Percentiles rank a stretch among this genome's conserved stretches.
Evolutionary conservation across 768 basidiomycete genomes (phyloP).

Genomic region (Mycena amicta): DNA sequence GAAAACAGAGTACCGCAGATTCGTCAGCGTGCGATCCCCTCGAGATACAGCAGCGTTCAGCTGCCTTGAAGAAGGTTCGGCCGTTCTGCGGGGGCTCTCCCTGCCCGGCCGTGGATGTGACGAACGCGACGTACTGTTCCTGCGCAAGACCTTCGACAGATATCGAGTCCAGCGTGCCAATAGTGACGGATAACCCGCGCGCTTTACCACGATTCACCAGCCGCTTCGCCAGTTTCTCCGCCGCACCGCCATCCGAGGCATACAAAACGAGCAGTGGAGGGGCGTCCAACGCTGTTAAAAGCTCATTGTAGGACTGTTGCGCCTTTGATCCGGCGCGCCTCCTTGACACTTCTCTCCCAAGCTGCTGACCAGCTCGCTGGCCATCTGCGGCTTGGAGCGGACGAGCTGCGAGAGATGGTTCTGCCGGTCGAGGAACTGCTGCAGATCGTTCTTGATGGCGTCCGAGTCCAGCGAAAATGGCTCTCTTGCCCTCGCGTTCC

Average conservation of each 20-base stretch:
- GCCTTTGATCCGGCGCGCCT: slow-evolving; percentile 82
- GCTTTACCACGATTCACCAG: slow-evolving; percentile 81
- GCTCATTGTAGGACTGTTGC: slow-evolving; percentile 78
- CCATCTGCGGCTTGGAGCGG: slow-evolving; percentile 76
- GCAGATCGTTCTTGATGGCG: slow-evolving; percentile 89
- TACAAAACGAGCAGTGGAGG: slow-evolving; percentile 90
- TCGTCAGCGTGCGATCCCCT: slow-evolving; percentile 61
- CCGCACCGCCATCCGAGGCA: slow-evolving; percentile 91
- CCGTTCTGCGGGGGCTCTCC: slow-evolving; percentile 98
- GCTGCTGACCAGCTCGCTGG: slow-evolving; percentile 79
- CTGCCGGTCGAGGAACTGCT: slow-evolving; percentile 92
- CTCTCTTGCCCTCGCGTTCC: slow-evolving; percentile 71
- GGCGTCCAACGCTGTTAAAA: slow-evolving; percentile 83
- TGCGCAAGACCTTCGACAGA: slow-evolving; percentile 72
- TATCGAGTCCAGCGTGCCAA: slow-evolving; percentile 81
- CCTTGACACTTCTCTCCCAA: slow-evolving; percentile 83
- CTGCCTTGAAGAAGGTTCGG: slow-evolving; percentile 83
- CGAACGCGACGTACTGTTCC: slow-evolving; percentile 79
- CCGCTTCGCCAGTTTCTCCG: slow-evolving; percentile 95
- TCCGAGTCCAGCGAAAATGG: slow-evolving; percentile 94
- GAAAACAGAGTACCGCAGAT: slow-evolving; percentile 82
- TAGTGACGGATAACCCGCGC: slow-evolving; percentile 76
- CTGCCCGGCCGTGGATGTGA: slow-evolving; percentile 94
- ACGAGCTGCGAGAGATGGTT: slow-evolving; percentile 96
- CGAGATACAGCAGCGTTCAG: slow-evolving; percentile 64